Conservation (phyloP, 208 protist species). For the Leishmania tropica region DNA sequence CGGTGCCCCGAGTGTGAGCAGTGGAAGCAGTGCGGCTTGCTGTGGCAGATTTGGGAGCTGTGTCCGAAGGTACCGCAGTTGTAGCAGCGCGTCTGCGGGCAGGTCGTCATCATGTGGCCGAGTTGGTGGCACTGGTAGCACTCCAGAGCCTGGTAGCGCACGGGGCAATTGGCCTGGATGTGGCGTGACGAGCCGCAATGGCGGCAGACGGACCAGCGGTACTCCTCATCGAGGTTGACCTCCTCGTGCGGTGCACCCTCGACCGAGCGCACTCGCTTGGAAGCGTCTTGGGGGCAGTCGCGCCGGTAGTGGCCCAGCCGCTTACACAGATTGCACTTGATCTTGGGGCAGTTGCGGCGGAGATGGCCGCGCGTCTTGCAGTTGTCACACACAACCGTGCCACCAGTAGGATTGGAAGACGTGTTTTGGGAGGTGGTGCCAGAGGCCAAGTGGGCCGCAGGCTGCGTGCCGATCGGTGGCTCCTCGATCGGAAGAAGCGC, state of each 20-base stretch:
- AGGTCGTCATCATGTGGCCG: slow-evolving; percentile 82
- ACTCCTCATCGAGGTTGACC: slow-evolving; percentile 24
- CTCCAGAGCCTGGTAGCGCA: slow-evolving; percentile 63
- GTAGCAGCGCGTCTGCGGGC: slow-evolving; percentile 85
- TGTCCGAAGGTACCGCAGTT: slow-evolving; percentile 90
- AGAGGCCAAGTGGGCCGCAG: slow-evolving; percentile 9
- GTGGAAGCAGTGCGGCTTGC: slow-evolving; percentile 87
- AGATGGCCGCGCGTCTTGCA: slow-evolving; percentile 50
- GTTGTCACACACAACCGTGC: slow-evolving; percentile 38
- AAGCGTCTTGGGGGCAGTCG: slow-evolving; percentile 44
- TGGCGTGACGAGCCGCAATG: slow-evolving; percentile 81
- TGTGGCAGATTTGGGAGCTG: slow-evolving; percentile 84
- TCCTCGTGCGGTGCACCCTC: slow-evolving; percentile 12
- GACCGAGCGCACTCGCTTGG: slow-evolving; percentile 15
- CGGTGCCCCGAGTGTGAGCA: slow-evolving; percentile 78
- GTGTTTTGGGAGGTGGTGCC: neutral
- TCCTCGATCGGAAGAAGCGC: slow-evolving; percentile 29
- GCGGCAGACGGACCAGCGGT: slow-evolving; percentile 61
- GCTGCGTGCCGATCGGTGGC: slow-evolving; percentile 20
- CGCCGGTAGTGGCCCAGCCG: slow-evolving; percentile 63
- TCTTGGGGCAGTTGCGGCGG: slow-evolving; percentile 57
- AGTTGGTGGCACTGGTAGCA: slow-evolving; percentile 87
- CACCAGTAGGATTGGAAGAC: slow-evolving; percentile 4
- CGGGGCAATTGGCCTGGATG: slow-evolving; percentile 67
- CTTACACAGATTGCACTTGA: slow-evolving; percentile 61